Percentiles rank a stretch among this genome's conserved stretches.
These are phyloP conservation scores for Penicillium robsamsonii DNA, from an alignment of 495 filamentous ascomycete species.

Conservation along the genomic window DNA sequence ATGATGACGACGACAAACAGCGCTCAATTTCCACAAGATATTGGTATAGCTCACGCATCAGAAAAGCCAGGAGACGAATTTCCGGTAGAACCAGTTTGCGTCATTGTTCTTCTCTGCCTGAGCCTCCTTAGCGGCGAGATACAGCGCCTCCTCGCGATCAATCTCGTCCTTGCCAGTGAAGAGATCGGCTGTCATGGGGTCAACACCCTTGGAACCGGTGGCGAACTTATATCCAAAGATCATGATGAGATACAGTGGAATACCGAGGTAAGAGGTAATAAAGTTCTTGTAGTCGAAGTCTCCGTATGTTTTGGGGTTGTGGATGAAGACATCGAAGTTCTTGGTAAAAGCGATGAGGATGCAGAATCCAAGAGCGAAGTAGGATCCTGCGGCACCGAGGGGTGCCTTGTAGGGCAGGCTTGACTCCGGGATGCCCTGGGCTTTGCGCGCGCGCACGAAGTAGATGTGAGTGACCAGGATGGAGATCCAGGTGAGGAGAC, in stretches of 20 bases:
- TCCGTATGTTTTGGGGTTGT: conserved; percentile 43
- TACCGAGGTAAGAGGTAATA: conserved; percentile 78
- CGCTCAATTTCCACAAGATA: background rate
- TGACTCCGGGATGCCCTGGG: conserved; percentile 63
- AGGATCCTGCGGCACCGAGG: conserved; percentile 66
- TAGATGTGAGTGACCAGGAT: conserved; percentile 79
- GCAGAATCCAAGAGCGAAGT: conserved; percentile 64
- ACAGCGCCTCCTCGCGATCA: conserved; percentile 70
- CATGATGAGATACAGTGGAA: conserved; percentile 66
- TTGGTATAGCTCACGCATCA: conserved; percentile 23
- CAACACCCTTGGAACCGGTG: conserved; percentile 41
- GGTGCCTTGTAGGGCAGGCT: conserved; percentile 72
- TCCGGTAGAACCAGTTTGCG: conserved; percentile 56
- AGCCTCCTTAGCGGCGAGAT: conserved; percentile 54
- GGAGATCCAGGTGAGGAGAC: conserved; percentile 74
- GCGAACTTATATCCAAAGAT: conserved; percentile 7
- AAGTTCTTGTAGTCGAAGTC: conserved; percentile 70
- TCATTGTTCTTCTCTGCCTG: conserved; percentile 38
- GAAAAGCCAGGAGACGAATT: conserved; percentile 67
- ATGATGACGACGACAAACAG: background rate
- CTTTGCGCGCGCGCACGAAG: conserved; percentile 71
- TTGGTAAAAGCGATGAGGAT: conserved; percentile 71
- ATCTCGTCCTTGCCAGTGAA: conserved; percentile 71
- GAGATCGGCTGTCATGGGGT: conserved; percentile 61
- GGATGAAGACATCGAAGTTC: conserved; percentile 71